phyloP scores from a whole-genome alignment of 371 early-diverging fungal genomes.

The Mortierella sp. region DNA sequence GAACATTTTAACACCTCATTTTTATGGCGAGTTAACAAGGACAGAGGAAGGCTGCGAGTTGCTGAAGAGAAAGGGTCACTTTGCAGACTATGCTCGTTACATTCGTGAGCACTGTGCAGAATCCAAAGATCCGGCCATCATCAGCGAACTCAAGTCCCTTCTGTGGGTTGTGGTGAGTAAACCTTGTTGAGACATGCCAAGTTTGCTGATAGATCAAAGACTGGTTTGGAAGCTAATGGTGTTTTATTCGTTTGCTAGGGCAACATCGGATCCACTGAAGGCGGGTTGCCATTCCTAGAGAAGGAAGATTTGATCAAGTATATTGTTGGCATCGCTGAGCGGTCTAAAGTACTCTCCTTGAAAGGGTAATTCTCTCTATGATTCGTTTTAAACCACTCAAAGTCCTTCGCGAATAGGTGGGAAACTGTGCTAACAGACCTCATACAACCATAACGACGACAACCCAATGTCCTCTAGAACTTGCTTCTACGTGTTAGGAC shows the following conservation, averaged over 20 bases:
- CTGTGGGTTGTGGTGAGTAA: conserved; percentile 75
- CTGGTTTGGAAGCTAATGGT: too few relatives aligned
- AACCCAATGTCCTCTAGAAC: conserved; percentile 69
- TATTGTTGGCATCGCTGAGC: conserved; percentile 76
- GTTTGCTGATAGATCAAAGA: background rate
- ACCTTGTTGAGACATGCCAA: background rate
- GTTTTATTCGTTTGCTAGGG: conserved; percentile 57
- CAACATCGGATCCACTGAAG: conserved; percentile 78
- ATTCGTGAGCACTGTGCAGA: conserved; percentile 68
- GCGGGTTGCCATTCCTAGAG: conserved; percentile 76
- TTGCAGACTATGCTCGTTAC: conserved; percentile 68
- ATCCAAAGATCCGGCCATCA: conserved; percentile 48
- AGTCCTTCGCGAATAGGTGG: too few relatives aligned
- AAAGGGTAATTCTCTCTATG: conserved; percentile 70
- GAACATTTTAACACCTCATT: conserved; percentile 72
- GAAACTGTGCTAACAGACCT: too few relatives aligned
- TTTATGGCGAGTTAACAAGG: conserved; percentile 85
- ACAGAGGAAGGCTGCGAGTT: conserved; percentile 81
- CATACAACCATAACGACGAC: too few relatives aligned
- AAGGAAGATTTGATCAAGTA: conserved; percentile 77
- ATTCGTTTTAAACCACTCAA: too few relatives aligned
- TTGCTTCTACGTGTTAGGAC: conserved; percentile 79
- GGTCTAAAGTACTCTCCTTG: conserved; percentile 75
- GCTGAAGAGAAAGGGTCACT: conserved; percentile 74
- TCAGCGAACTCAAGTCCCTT: conserved; percentile 77